Base-by-base conservation (phyloP, 1,284 basidiomycete genomes). In the Porodaedalea pini region DNA sequence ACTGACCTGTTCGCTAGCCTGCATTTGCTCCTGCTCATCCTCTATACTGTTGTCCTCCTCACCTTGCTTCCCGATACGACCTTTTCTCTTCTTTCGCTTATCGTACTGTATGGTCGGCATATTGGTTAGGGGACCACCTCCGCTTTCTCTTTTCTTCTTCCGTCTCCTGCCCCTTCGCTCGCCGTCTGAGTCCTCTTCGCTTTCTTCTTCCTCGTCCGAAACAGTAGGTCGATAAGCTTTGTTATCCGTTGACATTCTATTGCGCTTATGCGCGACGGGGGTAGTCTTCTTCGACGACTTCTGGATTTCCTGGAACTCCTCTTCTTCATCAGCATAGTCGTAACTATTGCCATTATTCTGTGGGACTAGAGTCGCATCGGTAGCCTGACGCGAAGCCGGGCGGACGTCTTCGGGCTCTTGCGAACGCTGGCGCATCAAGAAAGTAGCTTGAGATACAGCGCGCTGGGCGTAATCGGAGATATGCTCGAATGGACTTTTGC, bases 301-400 rank as follows among this genome's bases (percentile, higher is more conserved):
- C 39, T 70, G 68, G 10, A 71, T 70, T 54, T 79, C 77, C 25
- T 61, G 62, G 61, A 74, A 86, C 25, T 85, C 82, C 48, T 76
- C 76, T 65, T 92, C 88, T 66, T 92, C 89, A 4, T 78, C 80
- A 8, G 81, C 79, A 66, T 91, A 92, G 67, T 89, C 88, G 67
- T 92, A 90, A 64, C 85, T 89, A 4, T 80, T 74, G 49, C 82
- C 77, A 51, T 81, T 75, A 15, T 51, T 44, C 40, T 65, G 57
- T 65, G 65, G 44, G 62, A 55, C 65, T 60, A 13, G 76, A 75
- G 61, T 73, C 70, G 39, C 63, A 58, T 34, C 64, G 71, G 51
- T 67, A 64, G 15, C 69, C 69, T 57, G 57, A 62, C 39, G 65
- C 56, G 59, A 54, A 21, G 56, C 51, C 13, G 54, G 45, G 7